These are phyloP conservation scores for Candida coleopterorum DNA, from an alignment of 805 yeast genomes.

Conservation along the genomic window DNA sequence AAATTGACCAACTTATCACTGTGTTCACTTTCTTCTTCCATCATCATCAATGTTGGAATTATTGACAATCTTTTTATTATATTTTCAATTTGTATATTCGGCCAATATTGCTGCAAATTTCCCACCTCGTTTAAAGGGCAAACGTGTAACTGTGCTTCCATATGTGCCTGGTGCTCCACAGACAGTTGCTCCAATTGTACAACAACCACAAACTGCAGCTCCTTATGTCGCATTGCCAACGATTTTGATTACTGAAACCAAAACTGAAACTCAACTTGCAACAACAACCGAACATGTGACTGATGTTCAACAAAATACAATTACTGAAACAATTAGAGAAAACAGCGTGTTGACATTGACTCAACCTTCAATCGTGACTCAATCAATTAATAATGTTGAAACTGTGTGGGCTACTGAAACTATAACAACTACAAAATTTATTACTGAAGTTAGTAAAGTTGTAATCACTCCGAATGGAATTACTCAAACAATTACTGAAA, in stretches of 20 bases:
- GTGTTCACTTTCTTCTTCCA: too few relatives aligned
- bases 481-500: background rate
- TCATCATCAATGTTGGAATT: background rate
- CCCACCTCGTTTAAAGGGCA: background rate
- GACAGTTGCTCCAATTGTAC: background rate
- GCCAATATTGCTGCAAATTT: background rate
- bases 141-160: background rate
- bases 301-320: background rate
- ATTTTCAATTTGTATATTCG: background rate
- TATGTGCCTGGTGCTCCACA: background rate
- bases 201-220: background rate
- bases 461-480: background rate
- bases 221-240: background rate
- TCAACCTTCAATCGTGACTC: background rate
- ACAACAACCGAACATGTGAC: background rate
- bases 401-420: slow-evolving; percentile 1
- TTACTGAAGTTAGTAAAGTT: background rate
- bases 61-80: background rate
- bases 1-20: too few relatives aligned
- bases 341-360: background rate
- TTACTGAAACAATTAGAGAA: background rate
- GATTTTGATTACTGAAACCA: background rate
- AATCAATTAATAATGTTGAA: background rate
- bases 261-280: background rate
- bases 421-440: background rate